phyloP scores from a whole-genome alignment of 768 basidiomycete species.

The Lactifluus volemus region DNA sequence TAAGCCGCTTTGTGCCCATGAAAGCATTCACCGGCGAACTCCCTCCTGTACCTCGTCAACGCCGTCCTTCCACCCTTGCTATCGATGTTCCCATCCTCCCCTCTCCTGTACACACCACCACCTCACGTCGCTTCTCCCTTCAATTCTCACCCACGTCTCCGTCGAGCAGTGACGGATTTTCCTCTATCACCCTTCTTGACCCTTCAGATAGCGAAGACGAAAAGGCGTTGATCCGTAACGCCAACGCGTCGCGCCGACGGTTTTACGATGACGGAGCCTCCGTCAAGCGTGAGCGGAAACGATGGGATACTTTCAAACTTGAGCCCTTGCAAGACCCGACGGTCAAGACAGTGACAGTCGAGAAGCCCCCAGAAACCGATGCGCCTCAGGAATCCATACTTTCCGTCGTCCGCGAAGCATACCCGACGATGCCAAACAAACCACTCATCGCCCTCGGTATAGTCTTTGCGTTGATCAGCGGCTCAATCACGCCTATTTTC shows the following conservation, averaged over 20 bases:
- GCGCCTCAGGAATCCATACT: constrained; percentile 32
- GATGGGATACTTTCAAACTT: constrained; percentile 26
- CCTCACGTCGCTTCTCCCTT: constrained; percentile 42
- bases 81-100: constrained; percentile 31
- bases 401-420: constrained; percentile 44
- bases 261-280: neutral
- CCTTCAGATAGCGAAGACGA: constrained; percentile 39
- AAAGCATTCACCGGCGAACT: constrained; percentile 24
- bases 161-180: constrained; percentile 15
- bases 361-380: constrained; percentile 14
- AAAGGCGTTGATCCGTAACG: constrained; percentile 27
- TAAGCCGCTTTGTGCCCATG: constrained; percentile 32
- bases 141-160: constrained; percentile 52
- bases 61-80: constrained; percentile 34
- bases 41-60: constrained; percentile 19
- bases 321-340: constrained; percentile 22
- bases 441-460: constrained; percentile 62
- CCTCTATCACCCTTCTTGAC: constrained; percentile 25
- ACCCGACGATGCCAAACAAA: constrained; percentile 71
- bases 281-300: constrained; percentile 27
- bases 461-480: constrained; percentile 57
- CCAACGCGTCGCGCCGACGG: constrained; percentile 16
- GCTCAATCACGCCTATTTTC: constrained; percentile 86
- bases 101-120: constrained; percentile 29
- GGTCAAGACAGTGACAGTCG: constrained; percentile 15